Percentiles rank a stretch among this genome's conserved stretches.
Evolutionary conservation across 2,329 filamentous ascomycete species (phyloP).

Genomic region (Basipetospora sp.): DNA sequence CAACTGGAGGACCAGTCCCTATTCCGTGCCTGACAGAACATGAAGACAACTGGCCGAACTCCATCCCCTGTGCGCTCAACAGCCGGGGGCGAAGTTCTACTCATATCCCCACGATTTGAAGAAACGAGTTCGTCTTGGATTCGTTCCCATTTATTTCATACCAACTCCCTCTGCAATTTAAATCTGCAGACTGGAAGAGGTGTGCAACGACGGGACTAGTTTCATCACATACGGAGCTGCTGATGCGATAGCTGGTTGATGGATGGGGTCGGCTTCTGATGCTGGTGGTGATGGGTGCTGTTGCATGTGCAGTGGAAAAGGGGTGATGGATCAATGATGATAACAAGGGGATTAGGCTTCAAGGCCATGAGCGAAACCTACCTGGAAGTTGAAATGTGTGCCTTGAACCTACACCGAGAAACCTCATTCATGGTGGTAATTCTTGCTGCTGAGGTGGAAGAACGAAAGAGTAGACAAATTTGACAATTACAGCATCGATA

Average conservation of each 20-base stretch:
- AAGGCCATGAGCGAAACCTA: conserved; percentile 2
- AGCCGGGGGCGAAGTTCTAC: neutral
- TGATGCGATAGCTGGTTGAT: conserved; percentile 1
- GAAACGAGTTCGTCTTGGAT: too few relatives aligned
- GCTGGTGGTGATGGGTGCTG: neutral
- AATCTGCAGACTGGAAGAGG: conserved; percentile 4
- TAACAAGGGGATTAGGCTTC: too few relatives aligned
- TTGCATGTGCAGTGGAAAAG: too few relatives aligned
- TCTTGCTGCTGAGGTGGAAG: conserved; percentile 4
- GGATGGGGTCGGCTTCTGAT: neutral
- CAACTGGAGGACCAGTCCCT: too few relatives aligned
- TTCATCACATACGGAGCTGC: conserved; percentile 6
- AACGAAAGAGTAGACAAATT: neutral
- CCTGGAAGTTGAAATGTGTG: conserved; percentile 3
- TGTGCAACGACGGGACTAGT: conserved; percentile 2
- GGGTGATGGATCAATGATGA: too few relatives aligned
- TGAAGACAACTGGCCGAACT: too few relatives aligned
- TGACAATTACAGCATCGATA: conserved; percentile 5
- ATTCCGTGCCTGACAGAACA: too few relatives aligned
- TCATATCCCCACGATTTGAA: conserved; percentile 3
- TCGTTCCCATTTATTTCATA: conserved; percentile 4
- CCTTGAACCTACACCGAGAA: conserved; percentile 5
- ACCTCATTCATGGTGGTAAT: conserved; percentile 3
- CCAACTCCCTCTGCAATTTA: conserved; percentile 5
- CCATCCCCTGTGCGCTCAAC: too few relatives aligned